A percentile compares a stretch with the other conserved stretches of the same genome.
Evolutionary conservation across 345 rosid genomes (phyloP).

Genomic region (Combretum micranthum): DNA sequence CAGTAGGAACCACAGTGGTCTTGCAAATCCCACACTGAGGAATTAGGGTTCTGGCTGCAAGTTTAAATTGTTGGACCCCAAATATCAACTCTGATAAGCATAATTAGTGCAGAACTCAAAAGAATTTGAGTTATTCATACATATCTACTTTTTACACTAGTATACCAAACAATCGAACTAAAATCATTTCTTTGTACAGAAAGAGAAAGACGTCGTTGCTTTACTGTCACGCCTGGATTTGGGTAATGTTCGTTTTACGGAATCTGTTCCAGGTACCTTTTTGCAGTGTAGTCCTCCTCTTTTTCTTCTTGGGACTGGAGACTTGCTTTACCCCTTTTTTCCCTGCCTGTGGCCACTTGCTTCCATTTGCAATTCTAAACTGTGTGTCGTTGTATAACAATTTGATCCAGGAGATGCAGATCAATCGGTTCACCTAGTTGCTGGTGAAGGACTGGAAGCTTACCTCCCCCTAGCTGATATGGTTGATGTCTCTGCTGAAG

Average conservation of each 20-base stretch:
- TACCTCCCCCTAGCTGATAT: conserved; percentile 90
- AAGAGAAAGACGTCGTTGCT: conserved; percentile 79
- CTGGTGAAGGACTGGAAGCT: conserved; percentile 95
- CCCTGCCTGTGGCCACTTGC: too few species aligned
- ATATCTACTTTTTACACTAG: background rate
- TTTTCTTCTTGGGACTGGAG: background rate
- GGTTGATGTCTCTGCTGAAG: conserved; percentile 89
- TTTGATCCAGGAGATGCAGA: conserved; percentile 58
- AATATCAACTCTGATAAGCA: too few species aligned
- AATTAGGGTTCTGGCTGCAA: too few species aligned
- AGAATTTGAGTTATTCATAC: background rate
- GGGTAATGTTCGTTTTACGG: conserved; percentile 48
- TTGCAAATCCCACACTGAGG: too few species aligned
- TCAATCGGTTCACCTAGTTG: conserved; percentile 83
- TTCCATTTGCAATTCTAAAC: background rate
- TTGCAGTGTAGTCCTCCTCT: conserved; percentile 7
- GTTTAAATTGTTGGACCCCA: too few species aligned
- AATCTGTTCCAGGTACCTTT: conserved; percentile 59
- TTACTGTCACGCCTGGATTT: conserved; percentile 80
- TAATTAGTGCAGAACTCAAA: background rate
- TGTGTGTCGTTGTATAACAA: conserved; percentile 7
- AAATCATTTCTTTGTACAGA: conserved; percentile 39
- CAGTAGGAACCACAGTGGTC: too few species aligned
- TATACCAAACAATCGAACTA: background rate
- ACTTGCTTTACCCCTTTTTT: too few species aligned